Evolutionary conservation across 2,329 filamentous ascomycete genomes (phyloP).

Genomic region (Penicillium sp.): DNA sequence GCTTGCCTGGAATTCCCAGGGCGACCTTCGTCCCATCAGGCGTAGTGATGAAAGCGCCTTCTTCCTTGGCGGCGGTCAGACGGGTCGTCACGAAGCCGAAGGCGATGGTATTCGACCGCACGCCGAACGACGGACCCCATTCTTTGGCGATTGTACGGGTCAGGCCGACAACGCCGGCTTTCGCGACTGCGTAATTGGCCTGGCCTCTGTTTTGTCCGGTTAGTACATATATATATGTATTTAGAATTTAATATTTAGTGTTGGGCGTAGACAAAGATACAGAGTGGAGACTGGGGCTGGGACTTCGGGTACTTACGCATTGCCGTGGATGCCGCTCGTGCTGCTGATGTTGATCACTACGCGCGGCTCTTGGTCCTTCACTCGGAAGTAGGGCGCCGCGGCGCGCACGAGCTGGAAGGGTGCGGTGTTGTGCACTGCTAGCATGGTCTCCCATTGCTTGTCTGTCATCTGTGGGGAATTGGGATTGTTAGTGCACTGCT

Average conservation of each 20-base stretch:
- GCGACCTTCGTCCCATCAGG: constrained; percentile 73
- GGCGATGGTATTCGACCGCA: constrained; percentile 77
- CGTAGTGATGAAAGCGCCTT: constrained; percentile 73
- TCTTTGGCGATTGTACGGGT: constrained; percentile 90
- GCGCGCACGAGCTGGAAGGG: constrained; percentile 80
- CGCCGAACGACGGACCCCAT: constrained; percentile 81
- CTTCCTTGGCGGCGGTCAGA: constrained; percentile 79
- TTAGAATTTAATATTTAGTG: not conserved
- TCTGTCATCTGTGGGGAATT: constrained; percentile 62
- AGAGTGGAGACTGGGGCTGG: not conserved
- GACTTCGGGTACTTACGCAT: constrained; percentile 51
- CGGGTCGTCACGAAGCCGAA: constrained; percentile 80
- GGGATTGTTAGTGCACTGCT: constrained; percentile 1
- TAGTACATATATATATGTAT: not conserved
- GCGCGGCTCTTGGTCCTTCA: constrained; percentile 75
- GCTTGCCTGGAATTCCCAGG: constrained; percentile 67
- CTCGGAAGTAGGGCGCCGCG: constrained; percentile 81
- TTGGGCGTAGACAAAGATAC: not conserved
- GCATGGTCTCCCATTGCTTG: constrained; percentile 87
- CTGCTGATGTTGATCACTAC: constrained; percentile 80
- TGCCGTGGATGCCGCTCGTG: constrained; percentile 79
- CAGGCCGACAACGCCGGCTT: constrained; percentile 77
- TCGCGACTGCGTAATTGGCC: constrained; percentile 81
- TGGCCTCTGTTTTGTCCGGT: constrained; percentile 55
- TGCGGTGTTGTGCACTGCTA: constrained; percentile 77